Evolutionary conservation across 768 basidiomycete species (phyloP).

Genomic region (Galerina marginata): DNA sequence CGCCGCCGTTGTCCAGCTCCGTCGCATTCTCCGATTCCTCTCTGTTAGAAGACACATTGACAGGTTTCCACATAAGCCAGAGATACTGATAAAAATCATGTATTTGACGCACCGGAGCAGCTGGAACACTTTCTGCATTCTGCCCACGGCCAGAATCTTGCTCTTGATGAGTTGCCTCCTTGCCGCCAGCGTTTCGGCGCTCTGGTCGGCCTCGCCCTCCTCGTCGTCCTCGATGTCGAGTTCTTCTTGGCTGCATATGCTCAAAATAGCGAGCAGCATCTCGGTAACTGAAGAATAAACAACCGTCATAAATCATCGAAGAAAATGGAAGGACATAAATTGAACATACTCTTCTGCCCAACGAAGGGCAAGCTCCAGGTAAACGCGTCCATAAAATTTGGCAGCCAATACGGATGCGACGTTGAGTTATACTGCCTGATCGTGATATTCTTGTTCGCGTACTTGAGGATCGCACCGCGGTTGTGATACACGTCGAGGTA

Average conservation of each 20-base stretch:
- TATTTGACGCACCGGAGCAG: conserved; percentile 75
- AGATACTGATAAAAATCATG: not conserved
- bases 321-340: conserved; percentile 6
- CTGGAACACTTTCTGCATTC: conserved; percentile 95
- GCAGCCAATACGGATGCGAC: conserved; percentile 93
- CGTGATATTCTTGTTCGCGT: conserved; percentile 95
- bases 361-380: conserved; percentile 98
- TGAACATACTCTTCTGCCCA: conserved; percentile 86
- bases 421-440: conserved; percentile 85
- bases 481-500: conserved; percentile 98
- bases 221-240: conserved; percentile 59
- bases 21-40: conserved; percentile 82
- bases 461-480: conserved; percentile 95
- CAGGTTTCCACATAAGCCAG: not conserved
- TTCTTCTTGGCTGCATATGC: conserved; percentile 94
- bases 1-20: conserved; percentile 53
- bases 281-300: conserved; percentile 74
- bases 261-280: conserved; percentile 94
- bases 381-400: conserved; percentile 98
- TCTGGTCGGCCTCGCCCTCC: conserved; percentile 43
- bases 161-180: conserved; percentile 93
- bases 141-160: conserved; percentile 97
- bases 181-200: conserved; percentile 58
- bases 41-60: conserved; percentile 37
- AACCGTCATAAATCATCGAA: conserved; percentile 14